Evolutionary conservation across 805 yeast genomes (phyloP), one percentile per base, ranked within the genome.

Genomic region (Pichia occidentalis): DNA sequence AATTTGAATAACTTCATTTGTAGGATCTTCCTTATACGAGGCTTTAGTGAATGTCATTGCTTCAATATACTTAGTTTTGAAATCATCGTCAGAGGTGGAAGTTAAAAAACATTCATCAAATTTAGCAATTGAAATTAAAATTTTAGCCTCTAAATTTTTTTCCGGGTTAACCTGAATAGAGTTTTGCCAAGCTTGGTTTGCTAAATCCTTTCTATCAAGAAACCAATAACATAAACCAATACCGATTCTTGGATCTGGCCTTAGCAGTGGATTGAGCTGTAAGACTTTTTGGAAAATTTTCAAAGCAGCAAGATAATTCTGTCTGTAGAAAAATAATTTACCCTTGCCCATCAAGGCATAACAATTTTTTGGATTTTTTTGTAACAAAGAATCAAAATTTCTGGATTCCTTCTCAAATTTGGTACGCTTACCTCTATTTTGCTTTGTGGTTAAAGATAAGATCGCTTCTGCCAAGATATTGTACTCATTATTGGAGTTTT

Each of bases 171-270:
- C 59, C 54, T 80, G 82, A 23, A 78, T 61, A 1, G 85, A 71
- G 52, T 97, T 73, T 45, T 74, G 72, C 97, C 97, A 92, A 0
- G 97, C 81, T 34, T 65, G 64, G 6, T 71, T 53, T 0, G 98
- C 97, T 65, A 85, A 72, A 36, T 71, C 72, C 46, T 75, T 73
- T 57, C 85, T 95, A 36, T 81, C 81, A 44, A 92, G 64, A 43
- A 75, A 75, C 97, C 97, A 92, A 56, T 80, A 90, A 59, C 97
- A 88, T 47, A 92, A 64, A 24, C 98, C 99, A 44, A 90, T 76
- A 21, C 97, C 99, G 43, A 92, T 72, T 59, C 99, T 71, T 14
- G 97, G 94, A 62, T 90, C 97, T 4, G 97, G 97, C 49, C 73
- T 73, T 49, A 82, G 63, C 25, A 81, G 56, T 2, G 97, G 97